Evolutionary conservation across 345 rosid genomes (phyloP).

Genomic region (Syzygium oleosum): DNA sequence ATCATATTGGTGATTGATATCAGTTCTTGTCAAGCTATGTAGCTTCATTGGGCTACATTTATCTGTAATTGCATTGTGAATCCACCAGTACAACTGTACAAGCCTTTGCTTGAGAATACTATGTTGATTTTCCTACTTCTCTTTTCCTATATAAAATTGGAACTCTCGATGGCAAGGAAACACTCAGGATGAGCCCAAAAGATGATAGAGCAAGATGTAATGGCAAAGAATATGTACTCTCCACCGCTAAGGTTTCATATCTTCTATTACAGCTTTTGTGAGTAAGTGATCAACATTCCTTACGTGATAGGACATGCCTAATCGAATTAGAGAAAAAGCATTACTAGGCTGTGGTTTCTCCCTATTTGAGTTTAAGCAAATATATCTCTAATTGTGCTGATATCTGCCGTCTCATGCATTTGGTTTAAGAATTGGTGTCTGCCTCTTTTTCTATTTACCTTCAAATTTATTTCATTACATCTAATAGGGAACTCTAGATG

Average conservation of each 20-base stretch:
- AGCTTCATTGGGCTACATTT: neutral
- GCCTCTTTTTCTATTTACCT: neutral
- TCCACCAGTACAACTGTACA: neutral
- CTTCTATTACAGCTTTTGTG: neutral
- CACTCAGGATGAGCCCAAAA: neutral
- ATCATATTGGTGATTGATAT: neutral
- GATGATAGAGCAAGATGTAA: neutral
- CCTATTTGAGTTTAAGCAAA: neutral
- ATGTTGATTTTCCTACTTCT: neutral
- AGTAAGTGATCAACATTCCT: neutral
- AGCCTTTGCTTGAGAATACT: neutral
- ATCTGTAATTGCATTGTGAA: neutral
- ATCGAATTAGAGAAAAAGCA: neutral
- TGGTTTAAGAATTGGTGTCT: neutral
- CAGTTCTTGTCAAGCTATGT: neutral
- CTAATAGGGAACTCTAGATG: constrained; percentile 70
- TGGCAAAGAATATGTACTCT: neutral
- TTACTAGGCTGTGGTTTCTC: neutral
- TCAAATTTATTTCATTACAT: neutral
- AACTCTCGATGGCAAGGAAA: neutral
- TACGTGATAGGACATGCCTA: neutral
- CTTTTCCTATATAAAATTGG: neutral
- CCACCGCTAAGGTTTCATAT: neutral
- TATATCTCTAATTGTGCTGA: neutral
- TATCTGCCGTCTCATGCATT: neutral